Evolutionary conservation across 2,329 filamentous ascomycete genomes (phyloP).

Genomic region (Podosphaera fusca): DNA sequence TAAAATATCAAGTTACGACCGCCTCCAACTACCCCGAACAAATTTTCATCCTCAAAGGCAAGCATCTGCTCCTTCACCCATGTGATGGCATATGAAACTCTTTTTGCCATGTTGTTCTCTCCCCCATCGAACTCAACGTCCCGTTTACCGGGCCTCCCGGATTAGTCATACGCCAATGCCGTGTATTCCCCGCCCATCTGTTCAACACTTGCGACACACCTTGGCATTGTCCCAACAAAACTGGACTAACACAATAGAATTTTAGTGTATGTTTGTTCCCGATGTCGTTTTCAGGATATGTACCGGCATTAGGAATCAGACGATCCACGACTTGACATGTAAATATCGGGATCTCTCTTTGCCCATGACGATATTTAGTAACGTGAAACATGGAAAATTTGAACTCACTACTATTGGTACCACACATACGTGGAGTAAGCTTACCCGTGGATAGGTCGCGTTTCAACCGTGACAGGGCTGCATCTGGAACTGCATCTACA

Average conservation of each 20-base stretch:
- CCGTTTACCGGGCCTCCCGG: background rate
- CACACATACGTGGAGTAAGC: too few relatives aligned
- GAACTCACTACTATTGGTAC: too few relatives aligned
- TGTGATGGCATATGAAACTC: background rate
- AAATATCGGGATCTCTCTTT: too few relatives aligned
- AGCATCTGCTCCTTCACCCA: background rate
- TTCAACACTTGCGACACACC: background rate
- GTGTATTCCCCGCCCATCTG: background rate
- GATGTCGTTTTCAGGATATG: background rate
- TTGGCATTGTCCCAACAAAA: constrained; percentile 2
- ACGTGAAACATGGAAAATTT: too few relatives aligned
- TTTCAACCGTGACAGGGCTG: too few relatives aligned
- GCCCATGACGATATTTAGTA: too few relatives aligned
- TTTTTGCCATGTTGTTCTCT: background rate
- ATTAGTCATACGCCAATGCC: background rate
- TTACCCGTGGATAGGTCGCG: too few relatives aligned
- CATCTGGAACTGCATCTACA: too few relatives aligned
- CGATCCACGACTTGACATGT: background rate
- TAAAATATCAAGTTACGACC: background rate
- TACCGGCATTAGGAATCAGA: background rate
- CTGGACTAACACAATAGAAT: background rate
- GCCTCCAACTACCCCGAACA: background rate
- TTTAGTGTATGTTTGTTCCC: background rate
- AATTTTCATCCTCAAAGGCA: background rate
- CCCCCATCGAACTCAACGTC: background rate